A percentile compares a stretch with the other conserved stretches of the same genome.
These are phyloP conservation scores for Xylaria telfairii DNA, from an alignment of 495 filamentous ascomycete species.

Conservation along the genomic window DNA sequence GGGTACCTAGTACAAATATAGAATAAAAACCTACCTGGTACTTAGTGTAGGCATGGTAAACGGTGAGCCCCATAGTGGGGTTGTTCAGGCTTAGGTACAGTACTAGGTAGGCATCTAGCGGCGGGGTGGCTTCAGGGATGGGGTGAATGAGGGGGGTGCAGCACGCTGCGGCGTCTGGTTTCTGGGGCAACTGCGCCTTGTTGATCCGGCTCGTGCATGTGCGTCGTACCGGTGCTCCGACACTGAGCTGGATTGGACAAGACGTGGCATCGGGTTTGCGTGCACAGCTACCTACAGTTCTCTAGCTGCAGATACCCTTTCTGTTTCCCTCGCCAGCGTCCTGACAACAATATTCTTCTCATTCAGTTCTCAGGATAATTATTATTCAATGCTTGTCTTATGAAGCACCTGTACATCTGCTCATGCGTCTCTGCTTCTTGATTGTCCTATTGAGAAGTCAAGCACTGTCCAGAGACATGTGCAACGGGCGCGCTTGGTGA, in stretches of 20 bases:
- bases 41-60: not conserved
- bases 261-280: constrained; percentile 9
- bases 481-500: constrained; percentile 17
- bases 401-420: constrained; percentile 1
- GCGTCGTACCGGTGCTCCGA: constrained; percentile 19
- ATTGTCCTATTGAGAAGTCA: not conserved
- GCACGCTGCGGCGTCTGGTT: not conserved
- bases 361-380: constrained; percentile 7
- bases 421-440: not conserved
- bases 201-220: constrained; percentile 26
- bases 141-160: not conserved
- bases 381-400: constrained; percentile 10
- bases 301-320: not conserved
- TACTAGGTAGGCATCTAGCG: constrained; percentile 3
- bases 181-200: constrained; percentile 27
- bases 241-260: not conserved
- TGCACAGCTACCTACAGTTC: not conserved
- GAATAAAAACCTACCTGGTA: no score
- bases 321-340: not conserved
- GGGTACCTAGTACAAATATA: not conserved
- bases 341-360: constrained; percentile 20
- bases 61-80: constrained; percentile 12
- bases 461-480: constrained; percentile 16
- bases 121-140: constrained; percentile 8
- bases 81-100: not conserved